Conservation (phyloP, 2,329 filamentous ascomycete species). For the Trichoderma aggressivum region DNA sequence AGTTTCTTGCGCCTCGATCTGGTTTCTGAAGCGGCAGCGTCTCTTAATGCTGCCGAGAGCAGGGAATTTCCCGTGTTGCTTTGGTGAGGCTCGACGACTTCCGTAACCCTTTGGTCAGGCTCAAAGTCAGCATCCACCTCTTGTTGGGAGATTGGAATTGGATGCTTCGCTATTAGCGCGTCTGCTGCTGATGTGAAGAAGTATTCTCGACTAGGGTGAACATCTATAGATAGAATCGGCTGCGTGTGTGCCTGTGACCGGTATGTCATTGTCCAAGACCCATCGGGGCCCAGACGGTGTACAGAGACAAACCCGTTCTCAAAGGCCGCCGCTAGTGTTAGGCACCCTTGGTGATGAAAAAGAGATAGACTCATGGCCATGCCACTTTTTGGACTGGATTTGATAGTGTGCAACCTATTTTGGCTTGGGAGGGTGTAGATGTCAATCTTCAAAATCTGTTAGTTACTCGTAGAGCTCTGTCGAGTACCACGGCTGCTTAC, state of each 20-base stretch:
- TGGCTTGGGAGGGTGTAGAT: constrained; percentile 80
- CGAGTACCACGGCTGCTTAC: constrained; percentile 39
- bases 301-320: constrained; percentile 78
- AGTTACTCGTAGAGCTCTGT: neutral
- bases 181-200: constrained; percentile 85
- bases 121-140: constrained; percentile 25
- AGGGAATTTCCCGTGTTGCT: constrained; percentile 21
- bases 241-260: constrained; percentile 68
- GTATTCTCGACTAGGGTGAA: constrained; percentile 47
- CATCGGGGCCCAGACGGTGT: constrained; percentile 47
- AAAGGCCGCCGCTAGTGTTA: constrained; percentile 73
- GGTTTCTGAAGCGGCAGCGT: neutral
- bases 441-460: constrained; percentile 56
- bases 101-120: constrained; percentile 26
- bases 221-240: constrained; percentile 72
- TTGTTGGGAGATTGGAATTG: constrained; percentile 46
- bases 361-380: constrained; percentile 87
- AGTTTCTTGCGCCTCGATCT: constrained; percentile 19
- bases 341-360: constrained; percentile 45
- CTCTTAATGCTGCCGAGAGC: constrained; percentile 26
- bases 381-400: constrained; percentile 53
- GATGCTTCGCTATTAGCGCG: constrained; percentile 72
- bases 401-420: constrained; percentile 59
- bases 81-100: constrained; percentile 23
- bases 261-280: constrained; percentile 56